Base-by-base conservation (phyloP, 2,329 filamentous ascomycete genomes). In the Cryphonectria naterciae region DNA sequence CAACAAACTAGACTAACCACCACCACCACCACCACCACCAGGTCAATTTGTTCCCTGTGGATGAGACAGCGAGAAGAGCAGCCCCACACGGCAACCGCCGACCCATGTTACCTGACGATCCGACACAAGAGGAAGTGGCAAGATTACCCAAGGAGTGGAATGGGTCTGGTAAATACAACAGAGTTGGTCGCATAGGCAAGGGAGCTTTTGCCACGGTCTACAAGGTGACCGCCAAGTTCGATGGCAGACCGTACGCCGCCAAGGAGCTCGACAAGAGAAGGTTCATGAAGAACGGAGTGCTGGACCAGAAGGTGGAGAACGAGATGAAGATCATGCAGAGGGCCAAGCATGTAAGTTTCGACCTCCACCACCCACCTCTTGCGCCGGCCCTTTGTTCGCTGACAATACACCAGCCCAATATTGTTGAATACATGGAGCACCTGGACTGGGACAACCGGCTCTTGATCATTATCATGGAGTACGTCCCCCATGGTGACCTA, bases 391-490 rank as follows among this genome's bases (percentile, higher is more conserved):
- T 67, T 67, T 39, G 67, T 68, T 60, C 46, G 63, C 72, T 68
- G 64, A 72, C 72, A 73, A 73, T 72, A 80, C 39, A 32, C 2
- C 70, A 94, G 91, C 88, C 90, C 2, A 95, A 98, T 76, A 95
- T 99, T 76, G 95, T 99, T 58, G 89, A 93, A 74, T 99, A 96
- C 78, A 89, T 97, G 69, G 94, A 97, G 76, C 93, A 96, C 77
- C 88, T 96, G 75, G 94, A 97, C 74, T 91, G 93, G 84, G 89
- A 91, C 61, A 86, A 93, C 54, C 85, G 94, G 78, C 86, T 98
- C 5, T 95, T 98, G 79, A 97, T 99, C 80, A 95, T 98, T 78
- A 92, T 97, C 79, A 99, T 99, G 96, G 96, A 99, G 77, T 97
- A 88, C 75, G 89, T 98, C 19, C 88, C 90, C 8, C 87, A 88